Percentiles rank a stretch among this genome's conserved stretches.
Conservation (phyloP, 1,284 basidiomycete genomes). For the Apiotrichum laibachii region DNA sequence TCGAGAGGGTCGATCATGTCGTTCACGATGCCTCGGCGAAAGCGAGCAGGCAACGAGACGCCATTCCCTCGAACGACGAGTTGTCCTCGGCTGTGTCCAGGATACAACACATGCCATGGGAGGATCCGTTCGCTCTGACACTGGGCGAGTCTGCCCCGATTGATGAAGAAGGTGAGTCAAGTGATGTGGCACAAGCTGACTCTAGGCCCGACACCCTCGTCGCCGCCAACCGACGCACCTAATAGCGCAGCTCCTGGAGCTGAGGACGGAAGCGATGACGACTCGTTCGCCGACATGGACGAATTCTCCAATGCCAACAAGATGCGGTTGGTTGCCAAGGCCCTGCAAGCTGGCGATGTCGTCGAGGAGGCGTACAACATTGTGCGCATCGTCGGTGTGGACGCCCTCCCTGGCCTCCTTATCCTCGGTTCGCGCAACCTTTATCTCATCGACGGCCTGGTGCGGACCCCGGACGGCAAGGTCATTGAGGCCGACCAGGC, state of each 20-base stretch:
- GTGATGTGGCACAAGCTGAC: background rate
- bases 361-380: conserved; percentile 82
- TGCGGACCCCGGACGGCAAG: conserved; percentile 81
- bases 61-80: conserved; percentile 60
- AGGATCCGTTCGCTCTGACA: conserved; percentile 71
- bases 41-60: conserved; percentile 53
- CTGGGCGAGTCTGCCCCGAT: conserved; percentile 60
- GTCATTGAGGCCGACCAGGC: conserved; percentile 85
- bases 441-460: conserved; percentile 90
- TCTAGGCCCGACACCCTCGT: background rate
- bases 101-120: conserved; percentile 71
- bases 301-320: conserved; percentile 63
- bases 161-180: conserved; percentile 58
- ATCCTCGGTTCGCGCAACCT: conserved; percentile 81
- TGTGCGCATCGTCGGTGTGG: conserved; percentile 78
- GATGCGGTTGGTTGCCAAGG: conserved; percentile 54
- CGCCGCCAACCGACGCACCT: background rate
- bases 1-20: conserved; percentile 35
- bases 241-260: background rate
- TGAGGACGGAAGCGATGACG: conserved; percentile 19
- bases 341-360: conserved; percentile 78
- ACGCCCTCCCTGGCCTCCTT: conserved; percentile 75
- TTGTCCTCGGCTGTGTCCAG: conserved; percentile 62
- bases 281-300: conserved; percentile 37
- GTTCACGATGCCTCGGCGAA: conserved; percentile 1